Evolutionary conservation across 768 basidiomycete species (phyloP).

Genomic region (Calocybe indica): DNA sequence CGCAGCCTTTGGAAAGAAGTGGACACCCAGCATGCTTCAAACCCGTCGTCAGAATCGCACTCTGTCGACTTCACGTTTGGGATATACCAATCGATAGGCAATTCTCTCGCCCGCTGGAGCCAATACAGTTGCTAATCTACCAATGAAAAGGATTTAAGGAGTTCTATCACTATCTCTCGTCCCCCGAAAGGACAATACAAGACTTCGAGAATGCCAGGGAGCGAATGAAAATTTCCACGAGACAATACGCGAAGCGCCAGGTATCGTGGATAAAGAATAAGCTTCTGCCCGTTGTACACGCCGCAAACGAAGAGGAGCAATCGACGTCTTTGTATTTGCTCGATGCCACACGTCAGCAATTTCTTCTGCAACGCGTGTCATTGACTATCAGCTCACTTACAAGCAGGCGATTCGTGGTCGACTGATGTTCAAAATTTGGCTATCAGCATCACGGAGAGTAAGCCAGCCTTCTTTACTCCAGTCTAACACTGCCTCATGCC

Average conservation of each 20-base stretch:
- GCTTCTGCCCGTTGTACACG: constrained; percentile 64
- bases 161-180: constrained; percentile 64
- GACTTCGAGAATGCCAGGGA: constrained; percentile 55
- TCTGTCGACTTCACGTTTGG: constrained; percentile 67
- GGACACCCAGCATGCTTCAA: constrained; percentile 2
- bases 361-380: neutral
- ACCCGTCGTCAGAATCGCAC: neutral
- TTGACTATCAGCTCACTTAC: constrained; percentile 21
- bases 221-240: constrained; percentile 80
- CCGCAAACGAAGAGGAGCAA: constrained; percentile 34
- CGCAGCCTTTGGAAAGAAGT: constrained; percentile 39
- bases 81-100: constrained; percentile 93
- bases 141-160: constrained; percentile 81
- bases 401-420: constrained; percentile 53
- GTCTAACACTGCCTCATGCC: neutral
- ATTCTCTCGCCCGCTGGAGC: constrained; percentile 1
- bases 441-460: constrained; percentile 42
- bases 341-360: constrained; percentile 56
- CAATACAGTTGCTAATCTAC: neutral
- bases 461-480: constrained; percentile 1
- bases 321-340: constrained; percentile 44
- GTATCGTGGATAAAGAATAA: constrained; percentile 91
- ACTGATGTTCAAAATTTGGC: constrained; percentile 48
- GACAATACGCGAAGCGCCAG: constrained; percentile 89
- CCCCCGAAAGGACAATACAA: constrained; percentile 29